Percentiles rank a stretch among this genome's conserved stretches.
These are phyloP conservation scores for Nidularia sp. DNA, from an alignment of 768 basidiomycete species.

Conservation along the genomic window DNA sequence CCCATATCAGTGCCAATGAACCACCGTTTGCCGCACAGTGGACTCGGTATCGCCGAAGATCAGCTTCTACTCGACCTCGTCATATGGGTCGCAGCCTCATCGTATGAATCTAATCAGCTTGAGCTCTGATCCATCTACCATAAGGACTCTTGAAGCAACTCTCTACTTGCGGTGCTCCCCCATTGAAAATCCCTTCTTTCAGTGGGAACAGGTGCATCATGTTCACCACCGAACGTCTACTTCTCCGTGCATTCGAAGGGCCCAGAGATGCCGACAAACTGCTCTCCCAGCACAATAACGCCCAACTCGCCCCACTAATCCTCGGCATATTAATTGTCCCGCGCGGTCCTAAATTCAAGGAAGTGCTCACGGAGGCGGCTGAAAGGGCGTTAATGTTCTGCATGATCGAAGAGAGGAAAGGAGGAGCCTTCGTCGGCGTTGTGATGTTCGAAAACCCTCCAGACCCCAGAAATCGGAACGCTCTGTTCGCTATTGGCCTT, in stretches of 20 bases:
- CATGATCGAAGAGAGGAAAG: conserved; percentile 6
- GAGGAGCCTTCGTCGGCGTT: background rate
- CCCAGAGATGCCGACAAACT: conserved; percentile 8
- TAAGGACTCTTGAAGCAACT: too few relatives aligned
- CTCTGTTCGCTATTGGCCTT: background rate
- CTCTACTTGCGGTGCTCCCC: too few relatives aligned
- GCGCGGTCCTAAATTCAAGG: conserved; percentile 6
- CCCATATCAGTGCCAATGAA: too few relatives aligned
- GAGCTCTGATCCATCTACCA: too few relatives aligned
- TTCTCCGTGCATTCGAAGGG: conserved; percentile 8
- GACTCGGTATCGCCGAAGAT: too few relatives aligned
- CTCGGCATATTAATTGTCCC: conserved; percentile 8
- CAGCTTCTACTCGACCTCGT: too few relatives aligned
- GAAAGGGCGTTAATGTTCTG: conserved; percentile 13
- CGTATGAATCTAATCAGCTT: too few relatives aligned
- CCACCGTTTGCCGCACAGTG: too few relatives aligned
- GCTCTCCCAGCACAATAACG: conserved; percentile 9
- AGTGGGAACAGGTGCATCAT: background rate
- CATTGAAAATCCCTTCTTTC: too few relatives aligned
- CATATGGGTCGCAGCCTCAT: too few relatives aligned
- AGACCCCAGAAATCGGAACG: background rate
- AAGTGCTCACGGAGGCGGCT: conserved; percentile 7
- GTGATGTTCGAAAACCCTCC: background rate
- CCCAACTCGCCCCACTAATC: conserved; percentile 7
- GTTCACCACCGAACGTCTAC: conserved; percentile 4